Base-by-base conservation (phyloP, 495 filamentous ascomycete species). In the Symbiotaphrina buchneri region DNA sequence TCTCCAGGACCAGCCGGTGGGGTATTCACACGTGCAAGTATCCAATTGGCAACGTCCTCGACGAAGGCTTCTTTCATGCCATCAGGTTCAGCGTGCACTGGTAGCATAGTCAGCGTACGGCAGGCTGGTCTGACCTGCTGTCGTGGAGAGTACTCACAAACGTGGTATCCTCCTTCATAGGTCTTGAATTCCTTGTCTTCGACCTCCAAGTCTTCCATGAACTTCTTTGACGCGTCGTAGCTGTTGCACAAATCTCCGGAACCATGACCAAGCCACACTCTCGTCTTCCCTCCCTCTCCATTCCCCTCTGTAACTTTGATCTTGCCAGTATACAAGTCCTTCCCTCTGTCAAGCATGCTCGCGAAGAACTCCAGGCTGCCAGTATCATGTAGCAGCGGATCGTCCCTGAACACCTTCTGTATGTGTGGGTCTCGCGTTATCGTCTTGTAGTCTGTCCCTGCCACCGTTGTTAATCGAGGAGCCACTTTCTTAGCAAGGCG, bases 161-260 rank as follows among this genome's bases (percentile, higher is more conserved):
- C 67, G 51, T 92, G 83, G 46, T 61, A 79, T 53, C 61, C 78
- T 4, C 77, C 83, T 28, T 78, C 71, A 43, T 85, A 92, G 5
- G 53, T 41, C 55, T 61, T 69, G 40, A 84, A 78, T 25, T 51
- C 55, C 43, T 65, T 71, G 45, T 91, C 78, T 33, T 58, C 45
- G 6, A 74, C 54, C 10, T 52, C 41, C 23, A 33, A 38, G 30
- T 43, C 29, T n/a, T 64, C 63, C 35, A 63, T 65, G 45, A 74
- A 74, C 33, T 45, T 55, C 54, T 67, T 67, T 14, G 58, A 70
- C 8, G 59, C 65, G 7, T 62, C 49, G 40, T 58, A 74, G 39
- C 61, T 64, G 2, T 71, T 74, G 17, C 75, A 53, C 45, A 55
- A 50, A 45, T 93, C 84, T 17, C 37, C 55, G 24, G 63, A 70